Percentiles rank a stretch among this genome's conserved stretches.
Conservation (phyloP, 1,284 basidiomycete species). For the Ustanciosporium gigantosporum region DNA sequence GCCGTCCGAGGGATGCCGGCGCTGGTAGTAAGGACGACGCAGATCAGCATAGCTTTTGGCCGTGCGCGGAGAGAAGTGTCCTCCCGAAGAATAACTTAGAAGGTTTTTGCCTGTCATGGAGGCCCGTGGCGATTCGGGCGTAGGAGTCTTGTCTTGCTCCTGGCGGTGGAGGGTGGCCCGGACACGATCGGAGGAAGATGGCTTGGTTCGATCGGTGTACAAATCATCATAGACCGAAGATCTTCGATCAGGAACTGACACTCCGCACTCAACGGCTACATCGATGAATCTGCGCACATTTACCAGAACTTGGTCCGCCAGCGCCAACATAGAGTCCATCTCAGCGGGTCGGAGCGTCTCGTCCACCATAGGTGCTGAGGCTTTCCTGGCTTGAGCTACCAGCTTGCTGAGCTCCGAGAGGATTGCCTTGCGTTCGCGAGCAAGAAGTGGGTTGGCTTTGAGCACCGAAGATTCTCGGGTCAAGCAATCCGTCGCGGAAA, state of each 20-base stretch:
- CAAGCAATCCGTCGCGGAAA: conserved; percentile 82
- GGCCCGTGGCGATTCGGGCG: conserved; percentile 35
- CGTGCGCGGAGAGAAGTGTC: conserved; percentile 3
- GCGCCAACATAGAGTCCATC: conserved; percentile 61
- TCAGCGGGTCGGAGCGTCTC: conserved; percentile 57
- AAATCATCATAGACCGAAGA: conserved; percentile 49
- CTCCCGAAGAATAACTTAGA: background rate
- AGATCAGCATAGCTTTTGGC: conserved; percentile 15
- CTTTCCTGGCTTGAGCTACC: conserved; percentile 79
- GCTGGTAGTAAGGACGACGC: conserved; percentile 13
- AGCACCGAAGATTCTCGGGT: conserved; percentile 78
- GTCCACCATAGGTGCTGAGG: conserved; percentile 62
- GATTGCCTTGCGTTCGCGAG: conserved; percentile 78
- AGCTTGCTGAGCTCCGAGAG: conserved; percentile 79
- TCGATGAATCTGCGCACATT: conserved; percentile 66
- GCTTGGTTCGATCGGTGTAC: conserved; percentile 16
- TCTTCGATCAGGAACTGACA: conserved; percentile 69
- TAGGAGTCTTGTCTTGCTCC: conserved; percentile 51
- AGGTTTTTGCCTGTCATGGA: conserved; percentile 3
- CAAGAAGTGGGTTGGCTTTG: conserved; percentile 70
- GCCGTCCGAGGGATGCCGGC: conserved; percentile 34
- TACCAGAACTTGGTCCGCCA: conserved; percentile 63
- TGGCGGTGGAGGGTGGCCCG: conserved; percentile 3
- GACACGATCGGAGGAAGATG: background rate
- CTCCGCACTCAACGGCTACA: conserved; percentile 76